Evolutionary conservation across 257 asterid genomes (phyloP), one percentile per base, ranked within the genome.

Genomic region (Phtheirospermum japonicum): DNA sequence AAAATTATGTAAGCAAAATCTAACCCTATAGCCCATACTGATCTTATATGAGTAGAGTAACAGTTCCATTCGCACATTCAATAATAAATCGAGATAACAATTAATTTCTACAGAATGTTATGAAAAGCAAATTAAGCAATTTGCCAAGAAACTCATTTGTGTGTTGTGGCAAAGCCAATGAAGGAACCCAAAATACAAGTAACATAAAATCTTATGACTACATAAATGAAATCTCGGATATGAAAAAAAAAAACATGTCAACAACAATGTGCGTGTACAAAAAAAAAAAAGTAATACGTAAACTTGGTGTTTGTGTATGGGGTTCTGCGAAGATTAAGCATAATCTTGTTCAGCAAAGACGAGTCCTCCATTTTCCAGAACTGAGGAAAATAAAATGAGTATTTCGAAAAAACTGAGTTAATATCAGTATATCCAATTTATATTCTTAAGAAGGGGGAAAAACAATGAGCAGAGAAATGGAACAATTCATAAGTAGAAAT

Each of bases 321-420:
- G 62, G 84, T 75, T 51, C 89, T 70, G 57, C 90, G 95, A 70
- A 85, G 82, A 70, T 80, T 83, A 39, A 73, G 79, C 82, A 87
- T 66, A 76, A 90, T 66, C 60, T 64, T 83, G 74, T 53, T 71
- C 58, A 87, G 78, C 57, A 85, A 64, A 1, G 93, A 78, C 13
- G 84, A 61, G 20, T 80, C 84, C 69, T 79, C 95, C 95, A 87
- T 90, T 43, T 66, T 59, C 65, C 52, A 23, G 36, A 63, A 28
- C 51, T 39, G 39, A 9, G n/a, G 16, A 7, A 28, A 46, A 28
- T 19, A n/a, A 8, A 17, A 16, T 52, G 46, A 19, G 0, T 28
- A 28, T 51, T 48, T 26, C 14, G 46, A 45, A 39, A 57, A 73
- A 43, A 57, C 59, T 65, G 49, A 33, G 34, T 18, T 9, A 46